Conservation (phyloP, 768 basidiomycete species). For the Strobilomyces echinocephalus region DNA sequence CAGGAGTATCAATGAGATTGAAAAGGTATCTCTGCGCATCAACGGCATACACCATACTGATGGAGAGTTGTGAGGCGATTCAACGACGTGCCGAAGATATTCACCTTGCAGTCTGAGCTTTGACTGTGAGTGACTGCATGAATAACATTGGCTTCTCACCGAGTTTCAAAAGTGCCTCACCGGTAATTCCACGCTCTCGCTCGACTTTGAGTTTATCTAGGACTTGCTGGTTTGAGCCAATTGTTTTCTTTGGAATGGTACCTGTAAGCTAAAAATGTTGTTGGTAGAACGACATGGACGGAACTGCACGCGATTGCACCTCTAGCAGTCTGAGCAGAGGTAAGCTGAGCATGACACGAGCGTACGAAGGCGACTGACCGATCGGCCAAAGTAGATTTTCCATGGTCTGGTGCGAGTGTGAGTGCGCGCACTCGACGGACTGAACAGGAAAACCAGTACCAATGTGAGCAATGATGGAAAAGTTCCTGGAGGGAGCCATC, state of each 20-base stretch:
- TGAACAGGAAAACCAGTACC: constrained; percentile 37
- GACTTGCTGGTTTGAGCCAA: constrained; percentile 76
- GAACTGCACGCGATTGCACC: constrained; percentile 37
- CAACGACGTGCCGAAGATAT: neutral
- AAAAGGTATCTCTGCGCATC: constrained; percentile 62
- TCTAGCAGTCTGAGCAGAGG: constrained; percentile 57
- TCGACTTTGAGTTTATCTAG: constrained; percentile 96
- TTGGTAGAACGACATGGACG: neutral
- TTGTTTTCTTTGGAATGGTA: constrained; percentile 66
- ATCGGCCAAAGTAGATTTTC: constrained; percentile 93
- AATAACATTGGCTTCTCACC: constrained; percentile 1
- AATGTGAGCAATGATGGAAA: constrained; percentile 96
- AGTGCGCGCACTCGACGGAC: neutral
- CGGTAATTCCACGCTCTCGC: constrained; percentile 93
- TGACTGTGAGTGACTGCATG: constrained; percentile 47
- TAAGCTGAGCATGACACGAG: neutral
- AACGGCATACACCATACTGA: constrained; percentile 72
- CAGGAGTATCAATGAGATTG: constrained; percentile 96
- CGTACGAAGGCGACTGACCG: constrained; percentile 44
- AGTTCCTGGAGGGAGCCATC: constrained; percentile 52
- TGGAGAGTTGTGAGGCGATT: constrained; percentile 7
- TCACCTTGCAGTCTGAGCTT: constrained; percentile 91
- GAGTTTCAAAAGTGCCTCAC: constrained; percentile 31
- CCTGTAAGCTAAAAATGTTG: constrained; percentile 65
- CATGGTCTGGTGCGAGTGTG: constrained; percentile 61